These are phyloP conservation scores for Blastomyces gilchristii DNA, from an alignment of 2,329 filamentous ascomycete genomes.

Conservation along the genomic window DNA sequence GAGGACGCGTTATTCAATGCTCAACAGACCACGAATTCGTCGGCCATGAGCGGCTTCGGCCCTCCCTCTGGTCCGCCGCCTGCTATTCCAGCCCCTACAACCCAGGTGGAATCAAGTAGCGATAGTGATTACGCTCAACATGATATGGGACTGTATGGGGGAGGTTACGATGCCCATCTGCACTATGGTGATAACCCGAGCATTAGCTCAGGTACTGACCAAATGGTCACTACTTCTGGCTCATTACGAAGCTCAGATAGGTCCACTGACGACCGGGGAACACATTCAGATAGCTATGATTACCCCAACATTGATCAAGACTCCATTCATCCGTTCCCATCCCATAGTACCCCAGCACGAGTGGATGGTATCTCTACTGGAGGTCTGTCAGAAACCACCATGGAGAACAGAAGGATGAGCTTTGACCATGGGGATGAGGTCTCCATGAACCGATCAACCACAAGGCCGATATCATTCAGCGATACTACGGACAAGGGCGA, in stretches of 20 bases:
- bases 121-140: constrained; percentile 63
- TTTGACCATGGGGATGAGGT: constrained; percentile 87
- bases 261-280: constrained; percentile 15
- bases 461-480: constrained; percentile 40
- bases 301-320: constrained; percentile 38
- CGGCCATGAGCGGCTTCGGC: constrained; percentile 36
- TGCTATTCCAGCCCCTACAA: constrained; percentile 13
- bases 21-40: constrained; percentile 47
- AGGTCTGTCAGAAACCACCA: constrained; percentile 65
- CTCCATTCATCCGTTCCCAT: constrained; percentile 47
- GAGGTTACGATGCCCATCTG: constrained; percentile 55
- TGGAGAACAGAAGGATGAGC: constrained; percentile 58
- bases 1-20: constrained; percentile 56
- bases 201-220: constrained; percentile 6
- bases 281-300: constrained; percentile 26
- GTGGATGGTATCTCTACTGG: constrained; percentile 88
- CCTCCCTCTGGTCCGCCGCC: constrained; percentile 32
- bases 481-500: constrained; percentile 61
- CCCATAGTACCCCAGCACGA: constrained; percentile 51
- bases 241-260: constrained; percentile 14
- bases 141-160: constrained; percentile 65
- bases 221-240: constrained; percentile 8
- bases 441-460: constrained; percentile 46
- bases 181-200: constrained; percentile 42
- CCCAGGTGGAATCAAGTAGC: constrained; percentile 39